Base-by-base conservation (phyloP, 2,329 filamentous ascomycete genomes). In the Aaosphaeria arxii region DNA sequence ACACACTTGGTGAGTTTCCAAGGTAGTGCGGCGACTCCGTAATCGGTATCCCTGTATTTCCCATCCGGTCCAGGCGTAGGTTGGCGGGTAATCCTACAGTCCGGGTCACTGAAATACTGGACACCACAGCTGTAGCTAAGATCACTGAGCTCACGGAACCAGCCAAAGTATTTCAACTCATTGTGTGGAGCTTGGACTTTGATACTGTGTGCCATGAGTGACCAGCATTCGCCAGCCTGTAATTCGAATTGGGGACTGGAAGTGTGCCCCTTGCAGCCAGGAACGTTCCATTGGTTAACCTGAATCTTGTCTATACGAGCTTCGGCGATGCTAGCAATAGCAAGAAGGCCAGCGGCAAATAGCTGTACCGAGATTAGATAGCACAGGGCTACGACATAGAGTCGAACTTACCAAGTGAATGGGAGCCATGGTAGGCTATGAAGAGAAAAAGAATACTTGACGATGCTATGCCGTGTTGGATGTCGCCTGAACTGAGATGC, bases 211-310 rank as follows among this genome's bases (percentile, higher is more conserved):
- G 45, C 42, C 7, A 42, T 29, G 11, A 63, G 38, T 7, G 50
- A 39, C n/a, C 46, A 42, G 45, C 64, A 67, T 5, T 57, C 11
- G 30, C 47, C 48, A n/a, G 38, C 36, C 17, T 53, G 50, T 42
- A 63, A n/a, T 40, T 64, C 58, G 42, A 44, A 6, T 30, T 54
- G 32, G 6, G 59, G 56, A 13, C 42, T 47, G 2, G 49, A 30
- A 5, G 60, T 53, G 6, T 48, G 11, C 33, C 53, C 61, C 4
- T 47, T 41, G 46, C 63, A 66, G 41, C 52, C 42, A 7, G 47
- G 30, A 11, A 40, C 50, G 35, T 17, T n/a, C 48, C 58, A 66
- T 32, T 45, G 29, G 29, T 51, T 57, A 30, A 59, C 11, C 6
- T 48, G 42, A 17, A 63, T 31, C 41, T 52, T 56, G 40, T 53